These are phyloP conservation scores for Stipa capillata DNA, from an alignment of 176 grass and related monocot species.

Conservation along the genomic window DNA sequence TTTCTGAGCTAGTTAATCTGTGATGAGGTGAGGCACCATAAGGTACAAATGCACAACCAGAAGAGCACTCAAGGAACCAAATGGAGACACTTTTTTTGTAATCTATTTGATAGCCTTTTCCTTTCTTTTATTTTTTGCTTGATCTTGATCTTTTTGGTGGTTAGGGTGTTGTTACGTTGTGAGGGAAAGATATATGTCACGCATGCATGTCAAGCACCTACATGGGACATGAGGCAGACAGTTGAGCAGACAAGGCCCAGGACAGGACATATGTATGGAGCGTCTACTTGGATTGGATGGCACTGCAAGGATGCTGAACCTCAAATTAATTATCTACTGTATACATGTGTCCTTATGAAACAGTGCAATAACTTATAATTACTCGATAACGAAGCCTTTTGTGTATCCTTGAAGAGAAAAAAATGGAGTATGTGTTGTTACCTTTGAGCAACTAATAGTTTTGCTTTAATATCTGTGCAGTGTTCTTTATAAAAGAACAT, in stretches of 20 bases:
- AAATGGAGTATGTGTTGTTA: too few relatives aligned
- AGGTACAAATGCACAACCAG: not conserved
- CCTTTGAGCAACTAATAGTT: too few relatives aligned
- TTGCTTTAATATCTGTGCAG: too few relatives aligned
- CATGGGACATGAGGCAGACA: slow-evolving; percentile 7
- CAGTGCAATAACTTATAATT: too few relatives aligned
- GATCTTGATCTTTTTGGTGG: slow-evolving; percentile 29
- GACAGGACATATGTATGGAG: not conserved
- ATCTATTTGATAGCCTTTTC: not conserved
- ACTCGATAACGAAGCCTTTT: too few relatives aligned
- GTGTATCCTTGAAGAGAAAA: too few relatives aligned
- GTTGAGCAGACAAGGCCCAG: not conserved
- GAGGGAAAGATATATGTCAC: not conserved
- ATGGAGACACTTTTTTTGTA: not conserved
- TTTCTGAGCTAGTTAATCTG: not conserved
- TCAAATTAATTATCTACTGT: not conserved
- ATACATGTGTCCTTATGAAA: not conserved
- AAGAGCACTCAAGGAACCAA: not conserved
- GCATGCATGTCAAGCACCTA: not conserved
- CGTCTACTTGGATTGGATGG: slow-evolving; percentile 7
- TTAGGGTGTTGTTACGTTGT: not conserved
- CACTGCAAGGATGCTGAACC: not conserved
- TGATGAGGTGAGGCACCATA: slow-evolving; percentile 1
- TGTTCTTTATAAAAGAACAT: not conserved
- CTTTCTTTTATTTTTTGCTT: not conserved